These are phyloP conservation scores for Starmerella sirachaensis DNA, from an alignment of 805 yeast genomes.

Conservation along the genomic window DNA sequence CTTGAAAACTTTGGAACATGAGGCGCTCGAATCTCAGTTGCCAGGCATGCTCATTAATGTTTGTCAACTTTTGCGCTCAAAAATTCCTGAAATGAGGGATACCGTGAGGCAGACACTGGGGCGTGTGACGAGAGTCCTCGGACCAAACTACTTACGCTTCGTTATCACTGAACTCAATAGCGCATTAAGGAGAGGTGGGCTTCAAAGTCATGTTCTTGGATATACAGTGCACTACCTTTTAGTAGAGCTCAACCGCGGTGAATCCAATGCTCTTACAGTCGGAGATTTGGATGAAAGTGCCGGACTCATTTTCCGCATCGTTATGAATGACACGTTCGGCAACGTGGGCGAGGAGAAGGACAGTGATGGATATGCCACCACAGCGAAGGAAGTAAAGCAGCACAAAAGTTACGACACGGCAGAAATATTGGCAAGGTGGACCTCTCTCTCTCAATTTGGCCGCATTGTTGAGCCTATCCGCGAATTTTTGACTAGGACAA, in stretches of 20 bases:
- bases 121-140: constrained; percentile 50
- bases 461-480: constrained; percentile 58
- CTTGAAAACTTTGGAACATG: constrained; percentile 48
- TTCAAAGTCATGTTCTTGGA: constrained; percentile 80
- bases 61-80: constrained; percentile 79
- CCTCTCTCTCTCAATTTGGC: constrained; percentile 46
- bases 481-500: constrained; percentile 45
- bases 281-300: constrained; percentile 66
- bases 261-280: constrained; percentile 25
- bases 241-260: constrained; percentile 35
- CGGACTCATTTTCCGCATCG: constrained; percentile 46
- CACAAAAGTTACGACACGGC: constrained; percentile 82
- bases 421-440: constrained; percentile 57
- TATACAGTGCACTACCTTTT: constrained; percentile 71
- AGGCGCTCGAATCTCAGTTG: constrained; percentile 43
- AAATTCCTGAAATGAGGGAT: constrained; percentile 80
- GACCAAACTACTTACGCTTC: constrained; percentile 61
- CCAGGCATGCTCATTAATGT: constrained; percentile 76
- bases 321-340: constrained; percentile 92
- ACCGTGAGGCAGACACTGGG: constrained; percentile 66
- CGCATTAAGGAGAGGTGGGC: constrained; percentile 73
- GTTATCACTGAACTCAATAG: constrained; percentile 64
- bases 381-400: constrained; percentile 80
- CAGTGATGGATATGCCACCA: constrained; percentile 76
- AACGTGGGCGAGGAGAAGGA: constrained; percentile 88